Base-by-base conservation (phyloP, 345 rosid species). In the Zanthoxylum bungeanum region DNA sequence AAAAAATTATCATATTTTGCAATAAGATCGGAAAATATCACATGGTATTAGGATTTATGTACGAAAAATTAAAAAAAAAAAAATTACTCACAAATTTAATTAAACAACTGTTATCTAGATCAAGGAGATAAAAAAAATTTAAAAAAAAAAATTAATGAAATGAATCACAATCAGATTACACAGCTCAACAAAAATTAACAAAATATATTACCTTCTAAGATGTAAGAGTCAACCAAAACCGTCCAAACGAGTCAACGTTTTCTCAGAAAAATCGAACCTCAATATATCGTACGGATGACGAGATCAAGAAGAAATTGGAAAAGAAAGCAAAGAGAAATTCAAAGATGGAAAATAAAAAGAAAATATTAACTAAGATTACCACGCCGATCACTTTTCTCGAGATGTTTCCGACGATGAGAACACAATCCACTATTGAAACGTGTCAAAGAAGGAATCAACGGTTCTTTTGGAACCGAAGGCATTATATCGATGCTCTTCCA, bases 321-420 rank as follows among this genome's bases (percentile, higher is more conserved):
- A 40, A 10, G 56, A 31, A 66, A 58, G 46, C 40, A 37, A n/a
- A 80, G 66, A 66, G 36, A 22, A 58, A 39, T 53, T 16, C 12
- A 30, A 69, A n/a, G n/a, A n/a, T n/a, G n/a, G 24, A 25, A n/a
- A n/a, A n/a, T n/a, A n/a, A n/a, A 59, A 60, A 22, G 16, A 66
- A 16, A 80, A 71, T 53, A 91, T 87, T 88, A 93, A 88, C 98
- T 91, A 82, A 93, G 98, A 82, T 89, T 89, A 89, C 94, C 96
- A 84, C 97, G 99, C 82, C 97, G 86, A 88, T 93, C 93, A 73
- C 96, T 58, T 78, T 95, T 95, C 73, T 90, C 85, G 68, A 95
- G 92, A 78, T 80, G 89, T 83, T 93, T 96, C 73, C 88, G 70
- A 81, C 98, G 97, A 83, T 91, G 86, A 2, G 90, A 89, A 71